Evolutionary conservation across 164 flowering plant genomes (phyloP).

Genomic region (Cinnamomum micranthum): DNA sequence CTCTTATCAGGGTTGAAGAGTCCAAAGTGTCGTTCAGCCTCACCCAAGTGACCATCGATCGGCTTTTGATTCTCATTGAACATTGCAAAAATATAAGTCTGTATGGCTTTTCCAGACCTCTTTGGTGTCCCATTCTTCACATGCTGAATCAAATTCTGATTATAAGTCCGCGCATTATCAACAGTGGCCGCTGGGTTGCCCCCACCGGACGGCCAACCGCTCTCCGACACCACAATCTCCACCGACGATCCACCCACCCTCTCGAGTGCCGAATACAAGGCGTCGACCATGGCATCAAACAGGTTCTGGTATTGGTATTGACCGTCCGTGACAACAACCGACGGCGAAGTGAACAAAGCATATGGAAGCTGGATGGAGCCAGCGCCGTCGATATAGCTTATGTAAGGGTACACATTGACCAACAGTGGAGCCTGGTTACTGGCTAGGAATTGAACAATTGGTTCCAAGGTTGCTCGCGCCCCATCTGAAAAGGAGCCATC

Average conservation of each 20-base stretch:
- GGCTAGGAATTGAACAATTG: conserved; percentile 11
- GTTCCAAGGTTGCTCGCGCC: not conserved
- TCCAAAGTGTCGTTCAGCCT: conserved; percentile 4
- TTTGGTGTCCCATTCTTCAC: conserved; percentile 3
- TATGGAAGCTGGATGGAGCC: conserved; percentile 9
- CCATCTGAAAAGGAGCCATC: not conserved
- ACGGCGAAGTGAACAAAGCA: conserved; percentile 6
- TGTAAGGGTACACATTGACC: conserved; percentile 41
- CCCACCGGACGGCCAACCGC: conserved; percentile 12
- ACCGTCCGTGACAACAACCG: not conserved
- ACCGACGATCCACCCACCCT: not conserved
- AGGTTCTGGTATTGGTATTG: not conserved
- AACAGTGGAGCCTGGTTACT: conserved; percentile 22
- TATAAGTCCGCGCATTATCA: conserved; percentile 5
- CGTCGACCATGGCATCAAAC: conserved; percentile 7
- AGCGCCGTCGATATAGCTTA: conserved; percentile 18
- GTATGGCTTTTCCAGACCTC: conserved; percentile 9
- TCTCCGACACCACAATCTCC: conserved; percentile 4
- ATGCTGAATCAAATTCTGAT: conserved; percentile 2
- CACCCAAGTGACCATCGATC: not conserved
- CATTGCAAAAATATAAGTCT: conserved; percentile 8
- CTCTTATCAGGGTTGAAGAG: conserved; percentile 6
- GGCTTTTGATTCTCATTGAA: conserved; percentile 7
- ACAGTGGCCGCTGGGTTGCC: not conserved
- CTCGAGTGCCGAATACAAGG: not conserved